Conservation (phyloP, 1,284 basidiomycete genomes). For the Amylostereum areolatum region DNA sequence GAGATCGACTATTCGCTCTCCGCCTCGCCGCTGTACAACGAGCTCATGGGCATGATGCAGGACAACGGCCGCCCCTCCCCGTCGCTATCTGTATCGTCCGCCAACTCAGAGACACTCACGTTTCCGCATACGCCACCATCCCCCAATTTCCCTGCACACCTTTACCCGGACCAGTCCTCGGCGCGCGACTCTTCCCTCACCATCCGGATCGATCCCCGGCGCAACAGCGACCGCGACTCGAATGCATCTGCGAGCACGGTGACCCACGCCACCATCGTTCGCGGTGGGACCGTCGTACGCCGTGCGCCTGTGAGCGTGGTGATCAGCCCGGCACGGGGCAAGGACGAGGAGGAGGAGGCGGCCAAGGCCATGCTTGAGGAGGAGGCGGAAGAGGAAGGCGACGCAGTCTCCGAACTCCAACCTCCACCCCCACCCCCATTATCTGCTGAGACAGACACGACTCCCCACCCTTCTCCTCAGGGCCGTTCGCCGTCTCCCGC, state of each 20-base stretch:
- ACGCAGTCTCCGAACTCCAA: constrained; percentile 1
- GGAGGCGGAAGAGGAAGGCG: constrained; percentile 7
- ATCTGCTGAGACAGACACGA: neutral
- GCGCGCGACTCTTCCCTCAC: constrained; percentile 5
- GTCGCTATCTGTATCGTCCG: constrained; percentile 23
- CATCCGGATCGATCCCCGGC: constrained; percentile 5
- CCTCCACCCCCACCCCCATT: neutral
- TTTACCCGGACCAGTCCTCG: constrained; percentile 1
- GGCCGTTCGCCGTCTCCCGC: constrained; percentile 6
- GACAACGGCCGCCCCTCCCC: constrained; percentile 9
- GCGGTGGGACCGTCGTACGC: constrained; percentile 31
- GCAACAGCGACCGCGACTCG: constrained; percentile 12
- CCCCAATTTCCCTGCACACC: constrained; percentile 2
- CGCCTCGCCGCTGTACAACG: constrained; percentile 26
- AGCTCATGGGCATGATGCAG: constrained; percentile 27
- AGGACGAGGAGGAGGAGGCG: constrained; percentile 5
- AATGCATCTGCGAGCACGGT: constrained; percentile 11
- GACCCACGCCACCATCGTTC: constrained; percentile 33
- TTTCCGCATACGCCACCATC: constrained; percentile 1
- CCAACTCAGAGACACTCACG: constrained; percentile 7
- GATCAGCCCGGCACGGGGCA: neutral
- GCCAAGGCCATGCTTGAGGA: constrained; percentile 2
- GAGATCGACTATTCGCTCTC: constrained; percentile 4
- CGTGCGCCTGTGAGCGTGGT: constrained; percentile 43
- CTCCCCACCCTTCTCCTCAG: neutral